A percentile compares a stretch with the other conserved stretches of the same genome.
Conservation (phyloP, 1,284 basidiomycete genomes). For the Gastroboletus turbinatus region DNA sequence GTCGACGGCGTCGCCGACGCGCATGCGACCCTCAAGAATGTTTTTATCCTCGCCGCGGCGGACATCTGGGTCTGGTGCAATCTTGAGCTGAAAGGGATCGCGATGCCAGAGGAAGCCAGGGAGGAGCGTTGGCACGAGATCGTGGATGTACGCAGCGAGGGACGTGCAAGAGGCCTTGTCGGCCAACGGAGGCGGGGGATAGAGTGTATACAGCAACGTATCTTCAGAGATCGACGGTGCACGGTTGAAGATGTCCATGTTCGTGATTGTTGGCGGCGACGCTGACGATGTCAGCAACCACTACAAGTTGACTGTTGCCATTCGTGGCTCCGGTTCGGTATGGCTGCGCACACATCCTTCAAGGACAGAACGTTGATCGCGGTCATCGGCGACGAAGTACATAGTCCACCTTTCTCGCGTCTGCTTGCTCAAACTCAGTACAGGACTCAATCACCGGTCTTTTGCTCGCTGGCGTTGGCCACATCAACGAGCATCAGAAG, state of each 20-base stretch:
- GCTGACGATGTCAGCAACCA: neutral
- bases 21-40: conserved; percentile 74
- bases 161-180: conserved; percentile 65
- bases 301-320: conserved; percentile 13
- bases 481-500: conserved; percentile 84
- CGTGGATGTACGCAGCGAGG: conserved; percentile 67
- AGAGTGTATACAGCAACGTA: conserved; percentile 73
- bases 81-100: conserved; percentile 82
- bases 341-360: conserved; percentile 52
- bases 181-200: conserved; percentile 51
- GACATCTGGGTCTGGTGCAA: conserved; percentile 48
- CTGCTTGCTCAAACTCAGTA: conserved; percentile 4
- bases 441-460: conserved; percentile 96
- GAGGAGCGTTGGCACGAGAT: conserved; percentile 58
- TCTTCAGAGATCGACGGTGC: conserved; percentile 82
- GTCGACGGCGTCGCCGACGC: conserved; percentile 91
- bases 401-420: conserved; percentile 11
- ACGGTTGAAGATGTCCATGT: conserved; percentile 61
- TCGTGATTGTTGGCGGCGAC: neutral
- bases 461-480: conserved; percentile 88
- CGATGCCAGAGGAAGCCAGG: conserved; percentile 84
- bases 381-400: conserved; percentile 93
- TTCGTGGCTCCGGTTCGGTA: conserved; percentile 22
- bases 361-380: conserved; percentile 88
- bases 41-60: conserved; percentile 39